Evolutionary conservation across 2,329 filamentous ascomycete species (phyloP).

Genomic region (Paraphoma sp.): DNA sequence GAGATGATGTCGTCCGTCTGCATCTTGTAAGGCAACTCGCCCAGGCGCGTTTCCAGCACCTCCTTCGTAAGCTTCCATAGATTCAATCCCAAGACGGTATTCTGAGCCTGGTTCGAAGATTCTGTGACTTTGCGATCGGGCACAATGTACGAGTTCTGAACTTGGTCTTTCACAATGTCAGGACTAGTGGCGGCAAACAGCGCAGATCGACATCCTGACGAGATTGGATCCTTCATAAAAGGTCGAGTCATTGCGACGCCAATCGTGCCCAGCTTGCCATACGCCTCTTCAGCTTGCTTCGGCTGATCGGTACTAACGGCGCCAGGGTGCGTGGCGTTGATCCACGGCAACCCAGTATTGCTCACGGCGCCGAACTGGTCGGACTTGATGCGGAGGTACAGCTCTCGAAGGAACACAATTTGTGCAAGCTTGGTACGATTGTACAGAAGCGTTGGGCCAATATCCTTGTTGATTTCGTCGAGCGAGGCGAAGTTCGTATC

Average conservation of each 20-base stretch:
- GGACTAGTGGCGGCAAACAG: slow-evolving; percentile 57
- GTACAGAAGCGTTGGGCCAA: slow-evolving; percentile 58
- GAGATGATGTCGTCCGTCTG: slow-evolving; percentile 10
- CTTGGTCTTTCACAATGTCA: slow-evolving; percentile 51
- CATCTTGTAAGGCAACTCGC: slow-evolving; percentile 37
- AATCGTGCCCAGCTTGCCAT: slow-evolving; percentile 56
- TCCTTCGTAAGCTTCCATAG: slow-evolving; percentile 56
- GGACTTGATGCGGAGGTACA: slow-evolving; percentile 47
- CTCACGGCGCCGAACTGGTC: slow-evolving; percentile 35
- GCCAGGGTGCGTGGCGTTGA: slow-evolving; percentile 60
- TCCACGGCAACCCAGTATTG: slow-evolving; percentile 52
- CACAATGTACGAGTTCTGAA: slow-evolving; percentile 58
- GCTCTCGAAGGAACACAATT: slow-evolving; percentile 53
- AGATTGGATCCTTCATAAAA: slow-evolving; percentile 59
- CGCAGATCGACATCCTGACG: slow-evolving; percentile 55
- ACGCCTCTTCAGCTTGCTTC: slow-evolving; percentile 57
- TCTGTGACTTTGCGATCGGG: slow-evolving; percentile 57
- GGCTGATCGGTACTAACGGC: slow-evolving; percentile 57
- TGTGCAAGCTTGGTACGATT: slow-evolving; percentile 59
- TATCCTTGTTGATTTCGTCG: slow-evolving; percentile 57
- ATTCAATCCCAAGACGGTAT: slow-evolving; percentile 52
- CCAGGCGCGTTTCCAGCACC: slow-evolving; percentile 53
- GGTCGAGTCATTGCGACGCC: slow-evolving; percentile 53
- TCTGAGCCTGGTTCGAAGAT: slow-evolving; percentile 51
- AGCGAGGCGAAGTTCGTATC: slow-evolving; percentile 52